phyloP scores from a whole-genome alignment of 768 basidiomycete genomes.

The Hortiboletus campestris region DNA sequence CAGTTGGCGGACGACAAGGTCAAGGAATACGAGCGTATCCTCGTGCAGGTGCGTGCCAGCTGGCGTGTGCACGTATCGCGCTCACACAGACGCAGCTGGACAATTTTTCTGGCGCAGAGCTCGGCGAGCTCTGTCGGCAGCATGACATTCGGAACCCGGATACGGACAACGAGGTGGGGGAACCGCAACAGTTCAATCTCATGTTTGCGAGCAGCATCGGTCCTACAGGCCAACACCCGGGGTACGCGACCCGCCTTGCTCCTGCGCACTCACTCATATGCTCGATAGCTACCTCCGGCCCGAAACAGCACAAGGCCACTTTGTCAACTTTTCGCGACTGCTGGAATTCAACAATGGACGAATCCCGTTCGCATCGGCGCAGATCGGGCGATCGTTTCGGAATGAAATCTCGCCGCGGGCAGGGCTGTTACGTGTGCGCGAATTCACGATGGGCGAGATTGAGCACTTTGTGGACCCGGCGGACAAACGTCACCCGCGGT shows the following conservation, averaged over 20 bases:
- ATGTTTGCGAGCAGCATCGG: constrained; percentile 99
- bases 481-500: constrained; percentile 85
- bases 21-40: constrained; percentile 72
- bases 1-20: constrained; percentile 73
- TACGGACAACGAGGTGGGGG: constrained; percentile 87
- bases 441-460: constrained; percentile 99
- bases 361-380: constrained; percentile 95
- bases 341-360: constrained; percentile 98
- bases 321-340: constrained; percentile 95
- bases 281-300: constrained; percentile 82
- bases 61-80: not conserved
- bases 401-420: constrained; percentile 98
- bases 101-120: constrained; percentile 86
- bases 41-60: constrained; percentile 76
- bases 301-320: constrained; percentile 98
- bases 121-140: constrained; percentile 82
- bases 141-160: constrained; percentile 85
- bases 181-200: constrained; percentile 95
- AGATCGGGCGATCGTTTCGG: constrained; percentile 93
- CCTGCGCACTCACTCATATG: not conserved
- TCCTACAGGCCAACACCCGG: constrained; percentile 94
- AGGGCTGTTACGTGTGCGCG: constrained; percentile 93
- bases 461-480: constrained; percentile 97
- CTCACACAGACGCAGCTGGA: constrained; percentile 42
- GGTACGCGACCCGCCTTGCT: constrained; percentile 40